These are phyloP conservation scores for Sporothrix globosa DNA, from an alignment of 2,329 filamentous ascomycete species.

Conservation along the genomic window DNA sequence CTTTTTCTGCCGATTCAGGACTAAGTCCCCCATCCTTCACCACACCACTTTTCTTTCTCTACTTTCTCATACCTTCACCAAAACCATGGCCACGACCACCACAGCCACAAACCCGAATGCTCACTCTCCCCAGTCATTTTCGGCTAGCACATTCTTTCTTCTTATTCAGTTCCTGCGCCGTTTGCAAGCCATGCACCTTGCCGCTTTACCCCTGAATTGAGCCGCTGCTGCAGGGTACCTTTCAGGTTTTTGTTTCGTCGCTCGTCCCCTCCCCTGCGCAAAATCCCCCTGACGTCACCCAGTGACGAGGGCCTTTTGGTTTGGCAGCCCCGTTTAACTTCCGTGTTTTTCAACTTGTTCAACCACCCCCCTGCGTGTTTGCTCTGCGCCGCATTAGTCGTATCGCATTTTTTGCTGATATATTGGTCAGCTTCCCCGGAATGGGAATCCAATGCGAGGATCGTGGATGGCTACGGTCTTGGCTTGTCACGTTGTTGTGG, in stretches of 20 bases:
- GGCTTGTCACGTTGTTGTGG: not conserved
- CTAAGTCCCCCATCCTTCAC: not conserved
- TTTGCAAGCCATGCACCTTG: not conserved
- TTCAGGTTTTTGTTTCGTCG: too few relatives aligned
- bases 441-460: conserved; percentile 14
- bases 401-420: not conserved
- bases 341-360: not conserved
- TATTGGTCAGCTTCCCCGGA: not conserved
- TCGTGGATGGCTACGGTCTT: not conserved
- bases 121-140: not conserved
- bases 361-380: not conserved
- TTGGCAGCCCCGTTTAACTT: not conserved
- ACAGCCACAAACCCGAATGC: not conserved
- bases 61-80: not conserved
- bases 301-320: not conserved
- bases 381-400: conserved; percentile 2
- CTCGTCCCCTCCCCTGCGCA: not conserved
- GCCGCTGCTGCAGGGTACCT: too few relatives aligned
- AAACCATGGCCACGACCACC: not conserved
- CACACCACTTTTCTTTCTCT: not conserved
- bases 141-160: not conserved
- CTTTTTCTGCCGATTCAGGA: not conserved
- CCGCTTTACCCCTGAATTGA: conserved; percentile 22
- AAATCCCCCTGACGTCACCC: conserved; percentile 3
- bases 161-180: not conserved